phyloP scores from a whole-genome alignment of 768 basidiomycete species.

The Russula virescens region DNA sequence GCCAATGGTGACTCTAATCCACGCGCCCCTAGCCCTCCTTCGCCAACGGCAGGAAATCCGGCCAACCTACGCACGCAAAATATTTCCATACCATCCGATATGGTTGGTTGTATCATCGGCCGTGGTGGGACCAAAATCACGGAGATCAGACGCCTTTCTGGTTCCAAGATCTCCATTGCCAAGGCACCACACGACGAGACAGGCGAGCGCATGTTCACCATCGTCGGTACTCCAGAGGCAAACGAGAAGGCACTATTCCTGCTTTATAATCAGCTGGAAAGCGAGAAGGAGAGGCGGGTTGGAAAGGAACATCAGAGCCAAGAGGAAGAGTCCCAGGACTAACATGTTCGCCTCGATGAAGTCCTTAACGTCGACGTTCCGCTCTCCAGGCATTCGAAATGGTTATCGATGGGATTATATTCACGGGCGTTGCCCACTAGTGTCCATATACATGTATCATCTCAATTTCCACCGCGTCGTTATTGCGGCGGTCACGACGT shows the following conservation, averaged over 20 bases:
- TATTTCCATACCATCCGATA: conserved; percentile 98
- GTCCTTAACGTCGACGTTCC: conserved; percentile 16
- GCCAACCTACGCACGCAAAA: conserved; percentile 95
- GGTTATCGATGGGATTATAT: conserved; percentile 24
- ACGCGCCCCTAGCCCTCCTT: conserved; percentile 47
- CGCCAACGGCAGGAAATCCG: conserved; percentile 41
- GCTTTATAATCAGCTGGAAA: conserved; percentile 94
- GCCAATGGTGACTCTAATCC: conserved; percentile 54
- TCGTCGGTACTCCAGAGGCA: conserved; percentile 90
- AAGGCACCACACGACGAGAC: conserved; percentile 99
- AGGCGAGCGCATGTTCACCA: conserved; percentile 99
- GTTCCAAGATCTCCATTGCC: conserved; percentile 97
- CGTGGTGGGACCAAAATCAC: conserved; percentile 98
- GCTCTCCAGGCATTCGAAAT: conserved; percentile 14
- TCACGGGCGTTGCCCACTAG: conserved; percentile 26
- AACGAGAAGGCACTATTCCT: conserved; percentile 98
- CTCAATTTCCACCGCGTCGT: conserved; percentile 19
- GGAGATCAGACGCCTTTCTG: conserved; percentile 95
- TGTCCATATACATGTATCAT: conserved; percentile 26
- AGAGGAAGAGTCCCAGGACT: conserved; percentile 41
- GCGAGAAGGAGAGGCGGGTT: conserved; percentile 91
- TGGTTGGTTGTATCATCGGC: conserved; percentile 97
- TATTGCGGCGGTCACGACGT: conserved; percentile 18
- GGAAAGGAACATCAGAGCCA: conserved; percentile 71
- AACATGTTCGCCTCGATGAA: conserved; percentile 1